Evolutionary conservation across 371 early-diverging fungal genomes (phyloP), one percentile per base, ranked within the genome.

Genomic region (Choanephora cucurbitarum): DNA sequence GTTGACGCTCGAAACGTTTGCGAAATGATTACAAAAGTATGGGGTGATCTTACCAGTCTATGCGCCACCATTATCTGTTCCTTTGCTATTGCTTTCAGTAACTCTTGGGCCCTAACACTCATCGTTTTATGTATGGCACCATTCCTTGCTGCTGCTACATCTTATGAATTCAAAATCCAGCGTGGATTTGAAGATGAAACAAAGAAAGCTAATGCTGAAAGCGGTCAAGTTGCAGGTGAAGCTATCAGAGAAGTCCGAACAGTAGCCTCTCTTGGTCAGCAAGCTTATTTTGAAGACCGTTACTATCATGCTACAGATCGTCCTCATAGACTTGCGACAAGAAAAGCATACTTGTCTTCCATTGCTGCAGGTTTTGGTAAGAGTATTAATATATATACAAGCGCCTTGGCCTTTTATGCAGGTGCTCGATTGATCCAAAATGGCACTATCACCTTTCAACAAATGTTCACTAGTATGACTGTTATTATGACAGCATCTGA

Each of bases 181-280:
- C 52, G 42, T 13, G 80, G 81, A 21, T 74, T 68, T 52, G 80
- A 82, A 19, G 64, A 68, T 44, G 72, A 79, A 54, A 81, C 75
- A 21, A 75, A 75, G 44, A 67, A 68, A 33, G 80, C 83, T 0
- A 88, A 89, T 60, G 81, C 80, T 52, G 57, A 58, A n/a, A 79
- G 87, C 22, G 82, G 83, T 33, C 81, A 84, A 59, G 75, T 81
- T n/a, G 90, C 92, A 22, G 75, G 79, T 47, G 96, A 95, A 58
- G 89, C 91, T 17, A 83, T 95, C 17, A 64, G 79, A 34, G 83
- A 86, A 66, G 84, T 95, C 40, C 79, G 94, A 33, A 95, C 95
- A 0, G 92, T 95, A 11, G 79, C 84, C 17, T 62, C 87, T 0
- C 67, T 95, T 18, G 87, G 84, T 5, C 82, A 87, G 50, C 93